Evolutionary conservation across 2,329 filamentous ascomycete species (phyloP).

Genomic region (Penicillium glabrum): DNA sequence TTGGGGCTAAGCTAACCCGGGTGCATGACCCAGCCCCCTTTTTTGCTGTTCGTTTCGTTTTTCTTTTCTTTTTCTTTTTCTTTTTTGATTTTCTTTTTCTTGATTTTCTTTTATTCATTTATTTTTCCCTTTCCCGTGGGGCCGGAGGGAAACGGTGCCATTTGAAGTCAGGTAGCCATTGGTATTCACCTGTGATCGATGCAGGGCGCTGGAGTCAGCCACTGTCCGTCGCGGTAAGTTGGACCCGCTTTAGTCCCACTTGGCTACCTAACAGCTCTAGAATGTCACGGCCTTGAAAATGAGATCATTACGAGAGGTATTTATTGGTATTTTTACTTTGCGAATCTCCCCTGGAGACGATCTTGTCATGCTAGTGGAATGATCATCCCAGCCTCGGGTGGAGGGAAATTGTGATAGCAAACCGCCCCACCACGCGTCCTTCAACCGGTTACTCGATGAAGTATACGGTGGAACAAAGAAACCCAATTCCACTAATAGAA

Average conservation of each 20-base stretch:
- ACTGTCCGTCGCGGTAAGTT: conserved; percentile 19
- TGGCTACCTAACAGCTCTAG: background rate
- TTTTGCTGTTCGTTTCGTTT: conserved; percentile 7
- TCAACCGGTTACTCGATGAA: background rate
- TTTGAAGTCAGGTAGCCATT: conserved; percentile 5
- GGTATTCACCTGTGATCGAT: conserved; percentile 20
- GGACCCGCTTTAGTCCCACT: conserved; percentile 20
- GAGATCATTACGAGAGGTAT: background rate
- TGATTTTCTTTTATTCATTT: background rate
- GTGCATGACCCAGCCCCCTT: conserved; percentile 12
- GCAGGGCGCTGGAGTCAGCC: conserved; percentile 22
- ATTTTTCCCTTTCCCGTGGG: background rate
- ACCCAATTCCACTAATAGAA: background rate
- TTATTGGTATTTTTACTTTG: background rate
- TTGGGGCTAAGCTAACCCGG: conserved; percentile 25
- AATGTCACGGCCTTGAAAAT: background rate
- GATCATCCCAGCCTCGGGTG: conserved; percentile 1
- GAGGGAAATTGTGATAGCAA: conserved; percentile 7
- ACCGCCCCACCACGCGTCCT: background rate
- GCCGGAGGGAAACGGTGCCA: conserved; percentile 12
- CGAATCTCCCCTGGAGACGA: background rate
- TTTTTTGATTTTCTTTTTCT: conserved; percentile 1
- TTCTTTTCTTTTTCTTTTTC: conserved; percentile 1
- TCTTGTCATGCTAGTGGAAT: background rate
- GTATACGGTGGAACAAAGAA: conserved; percentile 1